Evolutionary conservation across 768 basidiomycete species (phyloP).

Genomic region (Podaxis sp.): DNA sequence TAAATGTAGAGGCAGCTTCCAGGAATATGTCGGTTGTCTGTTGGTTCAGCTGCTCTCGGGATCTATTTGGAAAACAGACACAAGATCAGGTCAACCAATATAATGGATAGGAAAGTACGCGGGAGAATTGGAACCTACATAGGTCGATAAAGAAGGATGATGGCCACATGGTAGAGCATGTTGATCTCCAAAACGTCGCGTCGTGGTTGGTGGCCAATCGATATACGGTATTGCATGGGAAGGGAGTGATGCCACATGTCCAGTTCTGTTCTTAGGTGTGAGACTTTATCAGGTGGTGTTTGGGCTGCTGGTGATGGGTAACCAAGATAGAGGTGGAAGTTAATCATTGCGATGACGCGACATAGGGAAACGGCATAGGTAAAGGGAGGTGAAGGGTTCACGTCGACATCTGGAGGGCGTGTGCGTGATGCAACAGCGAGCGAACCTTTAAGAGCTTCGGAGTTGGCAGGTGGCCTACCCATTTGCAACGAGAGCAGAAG

Average conservation of each 20-base stretch:
- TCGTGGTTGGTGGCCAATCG: slow-evolving; percentile 20
- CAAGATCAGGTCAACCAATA: not conserved
- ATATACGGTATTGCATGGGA: slow-evolving; percentile 21
- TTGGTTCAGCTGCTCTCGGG: slow-evolving; percentile 13
- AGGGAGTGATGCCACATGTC: slow-evolving; percentile 22
- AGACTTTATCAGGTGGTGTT: slow-evolving; percentile 13
- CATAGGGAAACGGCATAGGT: slow-evolving; percentile 17
- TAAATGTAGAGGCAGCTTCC: slow-evolving; percentile 24
- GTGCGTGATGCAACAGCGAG: not conserved
- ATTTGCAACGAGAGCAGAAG: slow-evolving; percentile 24
- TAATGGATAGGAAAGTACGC: not conserved
- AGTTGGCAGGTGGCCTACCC: slow-evolving; percentile 19
- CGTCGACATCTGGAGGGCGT: slow-evolving; percentile 1
- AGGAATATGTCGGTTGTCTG: slow-evolving; percentile 17
- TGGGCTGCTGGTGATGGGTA: slow-evolving; percentile 13
- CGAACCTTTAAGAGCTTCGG: slow-evolving; percentile 17
- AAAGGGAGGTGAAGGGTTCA: slow-evolving; percentile 16
- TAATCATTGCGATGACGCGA: slow-evolving; percentile 22
- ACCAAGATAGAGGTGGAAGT: slow-evolving; percentile 22
- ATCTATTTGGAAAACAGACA: slow-evolving; percentile 12
- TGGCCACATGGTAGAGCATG: slow-evolving; percentile 25
- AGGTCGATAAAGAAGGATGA: slow-evolving; percentile 22
- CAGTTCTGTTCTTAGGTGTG: slow-evolving; percentile 18
- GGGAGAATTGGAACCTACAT: slow-evolving; percentile 14
- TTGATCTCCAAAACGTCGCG: slow-evolving; percentile 24